Percentiles rank a stretch among this genome's conserved stretches.
Conservation (phyloP, 345 rosid species). For the Citrus hindsii region DNA sequence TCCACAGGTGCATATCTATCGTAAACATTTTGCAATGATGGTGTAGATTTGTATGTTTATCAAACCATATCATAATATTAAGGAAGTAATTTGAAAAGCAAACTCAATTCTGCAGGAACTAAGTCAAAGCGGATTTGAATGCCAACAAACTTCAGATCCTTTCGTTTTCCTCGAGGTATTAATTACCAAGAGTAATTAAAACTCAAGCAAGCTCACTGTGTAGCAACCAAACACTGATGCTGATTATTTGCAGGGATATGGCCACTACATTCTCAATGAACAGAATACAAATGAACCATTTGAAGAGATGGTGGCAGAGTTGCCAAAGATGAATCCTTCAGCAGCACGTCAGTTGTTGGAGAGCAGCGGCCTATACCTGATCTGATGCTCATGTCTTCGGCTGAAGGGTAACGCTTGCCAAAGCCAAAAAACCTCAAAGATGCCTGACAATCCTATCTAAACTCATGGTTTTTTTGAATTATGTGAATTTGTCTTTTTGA, state of each 20-base stretch:
- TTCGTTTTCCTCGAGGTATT: slow-evolving; percentile 46
- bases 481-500: not conserved
- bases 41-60: not conserved
- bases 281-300: slow-evolving; percentile 39
- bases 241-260: slow-evolving; percentile 43
- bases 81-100: slow-evolving; percentile 5
- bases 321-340: slow-evolving; percentile 39
- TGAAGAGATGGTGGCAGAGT: slow-evolving; percentile 47
- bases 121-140: slow-evolving; percentile 49
- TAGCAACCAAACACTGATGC: not conserved
- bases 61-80: not conserved
- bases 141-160: slow-evolving; percentile 35
- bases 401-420: slow-evolving; percentile 21
- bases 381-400: slow-evolving; percentile 34
- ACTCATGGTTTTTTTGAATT: not conserved
- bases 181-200: not conserved
- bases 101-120: slow-evolving; percentile 41
- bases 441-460: not conserved
- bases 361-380: slow-evolving; percentile 47
- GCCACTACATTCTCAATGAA: slow-evolving; percentile 41
- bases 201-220: not conserved
- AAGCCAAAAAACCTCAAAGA: not conserved
- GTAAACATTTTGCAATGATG: not conserved
- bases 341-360: slow-evolving; percentile 46
- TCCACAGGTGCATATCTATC: not conserved